Percentiles rank a stretch among this genome's conserved stretches.
phyloP scores from a whole-genome alignment of 2,329 filamentous ascomycete species.

The Bipolaris sorokiniana region DNA sequence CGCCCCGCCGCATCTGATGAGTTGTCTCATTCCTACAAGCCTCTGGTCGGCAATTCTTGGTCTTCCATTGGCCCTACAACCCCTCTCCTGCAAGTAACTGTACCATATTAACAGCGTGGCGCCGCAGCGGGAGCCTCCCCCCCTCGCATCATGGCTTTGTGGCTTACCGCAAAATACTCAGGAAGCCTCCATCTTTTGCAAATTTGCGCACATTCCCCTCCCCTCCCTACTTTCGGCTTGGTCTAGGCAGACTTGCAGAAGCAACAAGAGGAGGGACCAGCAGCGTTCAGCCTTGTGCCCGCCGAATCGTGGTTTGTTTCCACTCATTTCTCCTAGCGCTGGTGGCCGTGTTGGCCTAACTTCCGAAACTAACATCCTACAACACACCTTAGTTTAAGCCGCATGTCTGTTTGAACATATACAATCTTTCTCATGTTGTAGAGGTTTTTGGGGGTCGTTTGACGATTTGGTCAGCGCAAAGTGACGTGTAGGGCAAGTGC shows the following conservation, averaged over 20 bases:
- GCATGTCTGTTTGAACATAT: conserved; percentile 7
- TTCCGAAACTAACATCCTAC: conserved; percentile 15
- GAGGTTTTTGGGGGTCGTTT: neutral
- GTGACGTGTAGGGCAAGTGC: conserved; percentile 1
- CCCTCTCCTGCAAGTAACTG: neutral
- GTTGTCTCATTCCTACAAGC: conserved; percentile 8
- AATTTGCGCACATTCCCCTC: conserved; percentile 8
- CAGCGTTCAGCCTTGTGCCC: conserved; percentile 24
- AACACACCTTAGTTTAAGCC: conserved; percentile 8
- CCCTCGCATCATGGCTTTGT: conserved; percentile 17
- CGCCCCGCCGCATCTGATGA: conserved; percentile 13
- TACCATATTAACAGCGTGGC: conserved; percentile 9
- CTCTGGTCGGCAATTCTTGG: conserved; percentile 3
- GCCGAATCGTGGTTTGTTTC: conserved; percentile 20
- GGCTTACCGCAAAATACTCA: conserved; percentile 25
- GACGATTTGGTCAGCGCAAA: neutral
- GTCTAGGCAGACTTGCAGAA: conserved; percentile 30
- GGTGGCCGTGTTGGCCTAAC: conserved; percentile 37
- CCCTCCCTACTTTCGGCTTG: conserved; percentile 11
- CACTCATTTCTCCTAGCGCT: conserved; percentile 37
- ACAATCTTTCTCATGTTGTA: neutral
- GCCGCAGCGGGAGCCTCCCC: conserved; percentile 12
- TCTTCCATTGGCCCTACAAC: conserved; percentile 11
- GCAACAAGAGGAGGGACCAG: conserved; percentile 13
- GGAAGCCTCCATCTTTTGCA: conserved; percentile 14